Evolutionary conservation across 192 early-diverging fungal genomes (phyloP), one percentile per base, ranked within the genome.

Genomic region (Coemansia sp.): DNA sequence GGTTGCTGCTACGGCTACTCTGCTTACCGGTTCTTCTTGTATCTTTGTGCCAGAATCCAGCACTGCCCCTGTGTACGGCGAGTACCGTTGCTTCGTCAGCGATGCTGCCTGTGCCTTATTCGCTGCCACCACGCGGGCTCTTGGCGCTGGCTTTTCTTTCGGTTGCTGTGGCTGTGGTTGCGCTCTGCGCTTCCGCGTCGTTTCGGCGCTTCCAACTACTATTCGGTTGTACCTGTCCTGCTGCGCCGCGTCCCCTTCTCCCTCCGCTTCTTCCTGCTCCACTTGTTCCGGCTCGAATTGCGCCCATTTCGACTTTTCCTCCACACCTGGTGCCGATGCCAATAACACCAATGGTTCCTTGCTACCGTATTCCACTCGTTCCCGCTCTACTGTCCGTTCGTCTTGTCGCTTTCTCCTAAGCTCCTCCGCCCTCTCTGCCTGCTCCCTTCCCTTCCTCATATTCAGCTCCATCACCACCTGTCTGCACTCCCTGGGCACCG

Each of bases 391-490:
- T 8, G 26, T 39, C 39, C 69, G 67, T 10, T 66, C 40, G 26
- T 26, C 26, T 26, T 26, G 26, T 26, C 26, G 0, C 26, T 3
- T 26, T 26, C 26, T 26, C 0, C 26, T 26, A 26, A 2, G 26
- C 26, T 26, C 26, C 26, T 26, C 26, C 26, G 26, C 26, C 11
- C 63, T 66, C 5, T 48, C 50, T 4, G 53, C 49, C 26, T 65
- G 52, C 11, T 63, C 68, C 13, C 62, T 60, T 4, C 80, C 80
- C 5, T 67, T 47, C 16, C 67, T 69, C 81, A 84, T 84, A 43
- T 84, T 84, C n/a, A 78, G 45, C 16, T 78, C 65, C 81, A 79
- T 78, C 42, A 84, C 81, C 9, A 40, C 64, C 0, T 50, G 23
- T 2, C 81, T 68, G 56, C 81, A 84, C 26, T 84, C 76, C 53